Base-by-base conservation (phyloP, 495 filamentous ascomycete genomes). In the Aspergillus baeticus region DNA sequence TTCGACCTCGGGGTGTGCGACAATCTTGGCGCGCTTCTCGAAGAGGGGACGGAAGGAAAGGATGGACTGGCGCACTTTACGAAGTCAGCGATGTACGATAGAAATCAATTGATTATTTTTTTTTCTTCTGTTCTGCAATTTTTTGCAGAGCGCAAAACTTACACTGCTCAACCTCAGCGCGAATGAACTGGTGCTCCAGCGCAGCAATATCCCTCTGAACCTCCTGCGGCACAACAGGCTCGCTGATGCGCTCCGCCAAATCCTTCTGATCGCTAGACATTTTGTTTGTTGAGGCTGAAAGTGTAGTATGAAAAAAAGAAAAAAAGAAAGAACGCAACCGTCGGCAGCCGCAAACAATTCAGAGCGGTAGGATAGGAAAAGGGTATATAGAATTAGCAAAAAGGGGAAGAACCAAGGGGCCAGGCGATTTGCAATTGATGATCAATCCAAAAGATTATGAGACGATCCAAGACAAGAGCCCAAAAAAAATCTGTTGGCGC, bases 21-120 rank as follows among this genome's bases (percentile, higher is more conserved):
- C 79, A 53, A 88, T 68, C 63, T 80, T 76, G n/a, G 80, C 75
- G 66, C 92, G 88, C 73, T 86, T 86, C 52, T 81, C 72, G 74
- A 88, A 95, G 55, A 93, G 79, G 23, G 87, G 81, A 38, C 73
- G 69, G 54, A 81, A 63, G 35, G 67, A 49, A 21, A 66, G 60
- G 56, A 68, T 54, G 35, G 66, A 62, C 34, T 62, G 54, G 58
- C 73, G 73, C 57, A 77, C 74, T 77, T 13, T 26, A 21, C 39
- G 22, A 39, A 20, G 35, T 50, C 22, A 55, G 54, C 15, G 26
- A 42, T 50, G 23, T 36, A 45, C 21, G 55, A 26, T 2, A 34
- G 35, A 36, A 23, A 39, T 43, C 10, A 6, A 43, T 11, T 22
- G 36, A 36, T 50, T 35, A 10, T 22, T 15, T 22, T 50, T 41